These are phyloP conservation scores for Candida odintsovae DNA, from an alignment of 805 yeast genomes.

Conservation along the genomic window DNA sequence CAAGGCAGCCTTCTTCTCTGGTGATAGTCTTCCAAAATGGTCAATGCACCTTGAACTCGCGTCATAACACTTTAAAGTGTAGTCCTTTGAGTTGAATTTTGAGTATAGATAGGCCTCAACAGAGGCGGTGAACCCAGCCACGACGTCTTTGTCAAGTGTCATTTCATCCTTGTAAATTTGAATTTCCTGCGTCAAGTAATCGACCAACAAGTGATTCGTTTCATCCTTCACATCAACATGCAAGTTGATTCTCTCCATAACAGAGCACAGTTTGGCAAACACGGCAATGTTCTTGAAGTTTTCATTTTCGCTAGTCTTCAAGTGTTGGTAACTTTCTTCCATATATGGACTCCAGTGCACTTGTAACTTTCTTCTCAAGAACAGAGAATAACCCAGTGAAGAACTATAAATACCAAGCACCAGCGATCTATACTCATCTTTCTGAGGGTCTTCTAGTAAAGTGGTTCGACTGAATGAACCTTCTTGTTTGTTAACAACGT, in stretches of 20 bases:
- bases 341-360: constrained; percentile 59
- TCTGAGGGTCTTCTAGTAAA: constrained; percentile 31
- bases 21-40: constrained; percentile 10
- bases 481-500: constrained; percentile 34
- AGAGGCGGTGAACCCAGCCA: constrained; percentile 18
- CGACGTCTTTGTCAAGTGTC: constrained; percentile 7
- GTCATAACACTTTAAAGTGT: constrained; percentile 17
- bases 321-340: constrained; percentile 49
- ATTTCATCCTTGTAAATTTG: constrained; percentile 6
- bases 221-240: constrained; percentile 12
- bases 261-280: constrained; percentile 52
- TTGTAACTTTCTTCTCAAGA: constrained; percentile 56
- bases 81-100: constrained; percentile 11
- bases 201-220: constrained; percentile 14
- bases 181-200: constrained; percentile 14
- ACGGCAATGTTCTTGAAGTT: constrained; percentile 42
- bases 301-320: constrained; percentile 32
- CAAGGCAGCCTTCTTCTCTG: constrained; percentile 11
- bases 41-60: constrained; percentile 16
- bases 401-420: constrained; percentile 55
- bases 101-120: constrained; percentile 23
- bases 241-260: constrained; percentile 48
- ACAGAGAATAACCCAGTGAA: constrained; percentile 58
- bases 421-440: constrained; percentile 43
- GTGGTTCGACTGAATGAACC: constrained; percentile 36